Percentiles rank a stretch among this genome's conserved stretches.
Evolutionary conservation across 257 asterid species (phyloP).

Genomic region (Petrea volubilis): DNA sequence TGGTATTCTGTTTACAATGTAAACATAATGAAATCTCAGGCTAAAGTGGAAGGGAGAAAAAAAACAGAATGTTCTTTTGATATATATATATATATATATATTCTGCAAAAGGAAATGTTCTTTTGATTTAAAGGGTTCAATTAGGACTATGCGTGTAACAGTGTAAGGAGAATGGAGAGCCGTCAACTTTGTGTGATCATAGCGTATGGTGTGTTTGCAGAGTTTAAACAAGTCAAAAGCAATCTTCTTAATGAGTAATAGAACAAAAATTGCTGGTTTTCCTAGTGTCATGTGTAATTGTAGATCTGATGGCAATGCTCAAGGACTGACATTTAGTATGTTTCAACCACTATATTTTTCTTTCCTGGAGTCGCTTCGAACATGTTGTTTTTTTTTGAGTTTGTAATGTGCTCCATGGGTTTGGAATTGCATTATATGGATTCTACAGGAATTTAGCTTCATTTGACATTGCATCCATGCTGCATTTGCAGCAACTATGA

Average conservation of each 20-base stretch:
- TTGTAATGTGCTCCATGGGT: not conserved
- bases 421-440: constrained; percentile 16
- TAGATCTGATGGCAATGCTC: not conserved
- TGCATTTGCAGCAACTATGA: constrained; percentile 49
- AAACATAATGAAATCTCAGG: not conserved
- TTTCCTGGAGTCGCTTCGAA: constrained; percentile 1
- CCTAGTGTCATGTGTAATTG: constrained; percentile 1
- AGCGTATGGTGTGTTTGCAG: not conserved
- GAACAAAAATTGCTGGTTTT: constrained; percentile 25
- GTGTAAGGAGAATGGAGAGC: not conserved
- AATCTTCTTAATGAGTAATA: too few relatives aligned
- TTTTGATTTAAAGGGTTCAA: not conserved
- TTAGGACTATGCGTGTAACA: not conserved
- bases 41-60: not conserved
- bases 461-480: constrained; percentile 22
- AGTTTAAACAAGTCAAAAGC: too few relatives aligned
- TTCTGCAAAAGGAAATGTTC: too few relatives aligned
- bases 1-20: not conserved
- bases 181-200: not conserved
- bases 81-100: too few relatives aligned
- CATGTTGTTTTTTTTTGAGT: constrained; percentile 13
- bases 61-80: not conserved
- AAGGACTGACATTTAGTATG: not conserved
- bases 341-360: not conserved
- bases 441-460: constrained; percentile 4